Base-by-base conservation (phyloP, 1,284 basidiomycete genomes). In the Cryptococcus sp. region DNA sequence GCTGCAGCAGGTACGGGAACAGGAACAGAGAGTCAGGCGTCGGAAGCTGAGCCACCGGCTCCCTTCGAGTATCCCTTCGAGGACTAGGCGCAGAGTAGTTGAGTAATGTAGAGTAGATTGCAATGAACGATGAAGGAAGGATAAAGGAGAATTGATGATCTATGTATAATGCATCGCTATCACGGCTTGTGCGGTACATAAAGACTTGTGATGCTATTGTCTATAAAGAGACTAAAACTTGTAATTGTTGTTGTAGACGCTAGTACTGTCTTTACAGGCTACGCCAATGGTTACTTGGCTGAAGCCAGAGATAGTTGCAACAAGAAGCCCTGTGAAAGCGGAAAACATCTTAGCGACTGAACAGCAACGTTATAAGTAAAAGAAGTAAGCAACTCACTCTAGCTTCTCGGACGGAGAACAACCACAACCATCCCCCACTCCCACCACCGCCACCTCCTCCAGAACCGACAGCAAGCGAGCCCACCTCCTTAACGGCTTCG, bases 21-120 rank as follows among this genome's bases (percentile, higher is more conserved):
- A 39, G 52, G 53, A 20, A 58, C 54, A 47, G 59, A 70, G 64
- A 19, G 65, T 25, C 63, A 86, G 8, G 76, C 90, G 52, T 84
- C 79, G 22, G 91, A 93, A 72, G 88, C 86, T n/a, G 86, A 85
- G 47, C 84, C 86, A 22, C 92, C 92, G 64, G 83, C 83, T 70
- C 75, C 77, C 40, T 79, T 79, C 55, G 75, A 79, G 65, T 73
- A 70, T 62, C 68, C 70, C 47, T 77, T 77, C 66, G 69, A 76
- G 54, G 69, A 77, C 49, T 67, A 70, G 64, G 54, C n/a, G 15
- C 10, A n/a, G 25, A 35, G 23, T 50, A 51, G 22, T 13, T 23
- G 16, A 19, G 54, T 8, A 27, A 23, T 16, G 40, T 45, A 51
- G 55, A 15, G 30, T 3, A 15, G 52, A n/a, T 11, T n/a, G 11